Evolutionary conservation across 2,329 filamentous ascomycete genomes (phyloP), one percentile per base, ranked within the genome.

Genomic region (Elsinoe necatrix): DNA sequence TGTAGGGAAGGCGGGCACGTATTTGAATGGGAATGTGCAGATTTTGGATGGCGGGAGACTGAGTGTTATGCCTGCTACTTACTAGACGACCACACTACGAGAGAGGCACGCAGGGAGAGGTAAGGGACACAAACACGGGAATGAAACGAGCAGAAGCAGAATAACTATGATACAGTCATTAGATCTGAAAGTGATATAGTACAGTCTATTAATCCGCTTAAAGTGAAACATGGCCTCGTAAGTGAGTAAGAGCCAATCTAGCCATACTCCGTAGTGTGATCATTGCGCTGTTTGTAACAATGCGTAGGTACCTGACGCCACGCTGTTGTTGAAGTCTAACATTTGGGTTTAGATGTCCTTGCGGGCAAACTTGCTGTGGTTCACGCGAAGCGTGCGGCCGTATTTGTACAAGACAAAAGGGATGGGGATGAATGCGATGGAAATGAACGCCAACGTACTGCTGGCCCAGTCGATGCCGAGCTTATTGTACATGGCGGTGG

Each of bases 1-100:
- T 55, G 73, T 78, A 8, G 73, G 75, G 2, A 76, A 74, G 39
- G 74, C 73, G 4, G 77, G 77, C 1, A 71, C 71, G 11, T 82
- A 81, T 65, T 69, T 77, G 52, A 82, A 82, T 65, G 80, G 80
- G 0, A 73, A 69, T 56, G 69, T 78, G 14, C 71, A 77, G 54
- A 65, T 80, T 1, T 70, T 72, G 6, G 75, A 77, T 66, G 75
- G 75, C 1, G 75, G 75, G 4, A 54, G 59, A 9, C 20, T 61
- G 34, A 57, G 52, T 45, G 58, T 59, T 23, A 59, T 61, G 57
- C 59, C 59, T 43, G 54, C 55, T 5, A 59, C 59, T 21, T 61
- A 64, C 35, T 61, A 67, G 51, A n/a, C n/a, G n/a, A n/a, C n/a
- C n/a, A n/a, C n/a, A n/a, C n/a, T n/a, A n/a, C n/a, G n/a, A n/a